Evolutionary conservation across 305 asterid genomes (phyloP).

Genomic region (Fraxinus nigra): DNA sequence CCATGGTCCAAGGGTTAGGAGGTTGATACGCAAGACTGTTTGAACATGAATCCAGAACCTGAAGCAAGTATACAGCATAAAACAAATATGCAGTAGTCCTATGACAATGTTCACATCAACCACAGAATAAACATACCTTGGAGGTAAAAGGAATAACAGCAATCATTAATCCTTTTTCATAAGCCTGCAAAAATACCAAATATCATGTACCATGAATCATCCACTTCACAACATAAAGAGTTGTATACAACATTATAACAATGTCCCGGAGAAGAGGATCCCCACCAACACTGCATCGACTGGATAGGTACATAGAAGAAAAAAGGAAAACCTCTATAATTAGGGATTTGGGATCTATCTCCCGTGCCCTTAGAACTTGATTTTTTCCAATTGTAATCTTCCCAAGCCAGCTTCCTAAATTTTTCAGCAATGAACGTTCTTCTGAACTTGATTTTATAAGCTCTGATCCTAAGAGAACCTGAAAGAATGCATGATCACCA

Average conservation of each 20-base stretch:
- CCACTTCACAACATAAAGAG: conserved; percentile 10
- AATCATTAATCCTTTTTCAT: conserved; percentile 95
- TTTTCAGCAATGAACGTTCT: conserved; percentile 94
- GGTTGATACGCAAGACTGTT: conserved; percentile 95
- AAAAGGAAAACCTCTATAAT: conserved; percentile 66
- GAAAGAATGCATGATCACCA: conserved; percentile 24
- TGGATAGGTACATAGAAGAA: not conserved
- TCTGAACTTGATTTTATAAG: conserved; percentile 96
- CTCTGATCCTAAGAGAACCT: conserved; percentile 98
- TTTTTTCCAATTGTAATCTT: conserved; percentile 96
- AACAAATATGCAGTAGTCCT: not conserved
- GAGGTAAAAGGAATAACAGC: conserved; percentile 99
- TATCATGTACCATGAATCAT: not conserved
- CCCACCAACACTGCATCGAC: conserved; percentile 10
- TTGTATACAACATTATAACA: not conserved
- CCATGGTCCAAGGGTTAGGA: conserved; percentile 99
- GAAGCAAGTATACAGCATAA: conserved; percentile 29
- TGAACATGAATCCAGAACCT: conserved; percentile 93
- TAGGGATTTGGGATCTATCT: conserved; percentile 91
- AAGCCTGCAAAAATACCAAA: conserved; percentile 54
- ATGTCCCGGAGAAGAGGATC: not conserved
- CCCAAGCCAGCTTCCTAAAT: conserved; percentile 99
- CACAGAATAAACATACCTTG: conserved; percentile 45
- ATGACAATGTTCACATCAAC: conserved; percentile 7
- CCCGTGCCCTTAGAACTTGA: conserved; percentile 87